phyloP scores from a whole-genome alignment of 345 rosid species.

The Lagerstroemia speciosa region DNA sequence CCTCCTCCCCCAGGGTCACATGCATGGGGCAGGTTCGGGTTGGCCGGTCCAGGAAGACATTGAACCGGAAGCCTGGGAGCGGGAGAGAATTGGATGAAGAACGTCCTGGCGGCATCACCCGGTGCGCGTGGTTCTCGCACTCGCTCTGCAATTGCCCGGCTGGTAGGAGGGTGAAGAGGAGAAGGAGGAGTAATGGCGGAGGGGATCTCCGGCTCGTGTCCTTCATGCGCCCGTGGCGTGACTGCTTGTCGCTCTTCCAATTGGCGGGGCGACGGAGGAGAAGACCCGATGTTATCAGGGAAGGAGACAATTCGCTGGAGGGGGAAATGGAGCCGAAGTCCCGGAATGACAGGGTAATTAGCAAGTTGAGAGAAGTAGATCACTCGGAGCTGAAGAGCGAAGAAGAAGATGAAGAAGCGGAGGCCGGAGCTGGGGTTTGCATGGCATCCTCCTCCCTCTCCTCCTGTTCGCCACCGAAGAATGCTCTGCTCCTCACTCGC shows the following conservation, averaged over 20 bases:
- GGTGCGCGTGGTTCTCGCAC: constrained; percentile 5
- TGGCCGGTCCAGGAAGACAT: constrained; percentile 32
- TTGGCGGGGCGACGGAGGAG: neutral
- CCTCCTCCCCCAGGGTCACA: constrained; percentile 85
- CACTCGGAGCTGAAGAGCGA: constrained; percentile 15
- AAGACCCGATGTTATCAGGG: neutral
- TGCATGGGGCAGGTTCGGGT: constrained; percentile 98
- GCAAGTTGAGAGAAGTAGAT: constrained; percentile 18
- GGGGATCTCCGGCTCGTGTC: constrained; percentile 14
- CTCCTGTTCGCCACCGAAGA: constrained; percentile 50
- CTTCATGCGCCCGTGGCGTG: neutral
- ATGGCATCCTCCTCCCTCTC: constrained; percentile 21
- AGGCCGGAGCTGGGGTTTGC: constrained; percentile 15
- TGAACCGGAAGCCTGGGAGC: neutral
- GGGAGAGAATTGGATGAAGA: neutral
- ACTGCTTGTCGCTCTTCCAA: neutral
- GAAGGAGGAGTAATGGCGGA: constrained; percentile 33
- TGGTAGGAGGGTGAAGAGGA: constrained; percentile 5
- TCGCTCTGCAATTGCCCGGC: constrained; percentile 10
- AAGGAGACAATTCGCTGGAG: neutral
- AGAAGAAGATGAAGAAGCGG: constrained; percentile 18
- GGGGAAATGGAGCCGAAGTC: neutral
- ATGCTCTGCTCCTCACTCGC: constrained; percentile 59
- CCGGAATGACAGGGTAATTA: constrained; percentile 10
- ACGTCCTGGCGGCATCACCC: neutral